Evolutionary conservation across 139 green algal genomes (phyloP).

Genomic region (Chlorella sorokiniana): DNA sequence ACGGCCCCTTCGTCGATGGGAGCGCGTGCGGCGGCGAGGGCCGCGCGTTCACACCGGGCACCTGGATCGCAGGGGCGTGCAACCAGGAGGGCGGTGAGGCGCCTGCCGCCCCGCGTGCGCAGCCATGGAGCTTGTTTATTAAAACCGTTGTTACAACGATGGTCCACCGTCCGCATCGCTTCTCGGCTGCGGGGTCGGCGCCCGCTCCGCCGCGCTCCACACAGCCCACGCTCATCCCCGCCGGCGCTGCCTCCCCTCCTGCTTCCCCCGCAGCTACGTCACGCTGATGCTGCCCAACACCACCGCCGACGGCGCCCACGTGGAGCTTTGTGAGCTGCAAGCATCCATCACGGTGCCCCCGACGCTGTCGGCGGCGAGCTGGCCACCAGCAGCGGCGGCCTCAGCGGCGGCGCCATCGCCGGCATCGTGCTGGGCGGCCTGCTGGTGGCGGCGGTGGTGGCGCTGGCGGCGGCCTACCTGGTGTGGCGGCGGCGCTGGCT

Average conservation of each 20-base stretch:
- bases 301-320: not conserved
- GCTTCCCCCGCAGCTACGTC: slow-evolving; percentile 9
- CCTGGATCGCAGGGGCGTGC: not conserved
- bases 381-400: not conserved
- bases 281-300: not conserved
- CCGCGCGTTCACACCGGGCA: not conserved
- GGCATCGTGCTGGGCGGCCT: slow-evolving; percentile 13
- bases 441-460: not conserved
- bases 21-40: slow-evolving; percentile 22
- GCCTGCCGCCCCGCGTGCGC: not conserved
- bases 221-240: not conserved
- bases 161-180: too few relatives aligned
- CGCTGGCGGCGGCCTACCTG: slow-evolving; percentile 7
- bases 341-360: not conserved
- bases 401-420: slow-evolving; percentile 4
- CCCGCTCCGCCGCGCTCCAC: too few relatives aligned
- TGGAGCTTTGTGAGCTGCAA: slow-evolving; percentile 22
- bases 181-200: too few relatives aligned
- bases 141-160: too few relatives aligned
- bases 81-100: slow-evolving; percentile 23
- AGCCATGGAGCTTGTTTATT: too few relatives aligned
- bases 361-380: not conserved
- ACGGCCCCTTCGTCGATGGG: slow-evolving; percentile 7
- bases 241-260: not conserved
- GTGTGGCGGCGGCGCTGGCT: slow-evolving; percentile 15